Conservation (phyloP, 2,329 filamentous ascomycete species). For the Aspergillus sp. region DNA sequence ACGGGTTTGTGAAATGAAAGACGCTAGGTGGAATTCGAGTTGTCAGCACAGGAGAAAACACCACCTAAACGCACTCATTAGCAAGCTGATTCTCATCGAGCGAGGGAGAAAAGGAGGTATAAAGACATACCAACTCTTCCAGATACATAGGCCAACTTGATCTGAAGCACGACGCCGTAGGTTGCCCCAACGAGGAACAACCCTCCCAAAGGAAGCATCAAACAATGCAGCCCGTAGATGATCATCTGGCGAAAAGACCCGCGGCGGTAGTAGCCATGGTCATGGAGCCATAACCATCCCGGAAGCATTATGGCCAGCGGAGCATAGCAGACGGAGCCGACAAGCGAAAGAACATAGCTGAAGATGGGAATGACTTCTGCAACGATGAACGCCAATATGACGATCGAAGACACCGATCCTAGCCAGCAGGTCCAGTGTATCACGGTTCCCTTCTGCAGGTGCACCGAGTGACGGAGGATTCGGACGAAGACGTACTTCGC, state of each 20-base stretch:
- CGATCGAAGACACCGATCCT: conserved; percentile 34
- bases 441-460: conserved; percentile 41
- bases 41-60: neutral
- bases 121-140: conserved; percentile 11
- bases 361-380: conserved; percentile 45
- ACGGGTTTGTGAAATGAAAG: no score
- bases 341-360: conserved; percentile 42
- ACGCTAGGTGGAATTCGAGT: neutral
- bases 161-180: conserved; percentile 12
- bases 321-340: conserved; percentile 42
- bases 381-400: conserved; percentile 38
- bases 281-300: conserved; percentile 42
- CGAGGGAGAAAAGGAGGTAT: neutral
- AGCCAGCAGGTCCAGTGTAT: conserved; percentile 45
- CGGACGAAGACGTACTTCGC: conserved; percentile 48
- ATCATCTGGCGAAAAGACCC: conserved; percentile 26
- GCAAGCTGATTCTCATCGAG: neutral
- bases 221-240: conserved; percentile 33
- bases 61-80: neutral
- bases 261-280: conserved; percentile 33
- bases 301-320: conserved; percentile 41
- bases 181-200: conserved; percentile 43
- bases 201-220: conserved; percentile 36
- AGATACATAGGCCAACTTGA: conserved; percentile 13
- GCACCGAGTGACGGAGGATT: conserved; percentile 40